Evolutionary conservation across 73 alveolate species (phyloP).

Genomic region (Stentor coeruleus): DNA sequence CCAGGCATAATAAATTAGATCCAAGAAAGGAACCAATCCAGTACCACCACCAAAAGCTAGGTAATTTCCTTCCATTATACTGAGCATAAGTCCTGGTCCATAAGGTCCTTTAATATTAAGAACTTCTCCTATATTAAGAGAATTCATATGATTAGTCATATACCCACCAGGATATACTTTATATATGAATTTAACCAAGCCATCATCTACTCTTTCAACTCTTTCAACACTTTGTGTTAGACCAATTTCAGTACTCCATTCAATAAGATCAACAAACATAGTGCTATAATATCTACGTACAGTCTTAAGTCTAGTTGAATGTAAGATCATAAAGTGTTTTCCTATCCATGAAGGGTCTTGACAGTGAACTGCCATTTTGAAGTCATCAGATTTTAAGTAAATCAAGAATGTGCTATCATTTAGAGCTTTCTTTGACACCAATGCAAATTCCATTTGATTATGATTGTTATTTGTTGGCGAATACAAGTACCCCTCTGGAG

Average conservation of each 20-base stretch:
- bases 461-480: no score
- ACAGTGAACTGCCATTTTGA: background rate
- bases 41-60: constrained; percentile 21
- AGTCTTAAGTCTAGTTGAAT: background rate
- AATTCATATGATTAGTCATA: background rate
- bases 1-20: background rate
- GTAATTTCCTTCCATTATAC: background rate
- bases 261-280: background rate
- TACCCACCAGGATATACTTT: constrained; percentile 6
- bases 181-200: background rate
- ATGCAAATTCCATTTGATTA: background rate
- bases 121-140: background rate
- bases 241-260: background rate
- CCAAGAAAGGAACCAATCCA: constrained; percentile 14
- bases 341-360: background rate
- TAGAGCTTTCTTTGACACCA: background rate
- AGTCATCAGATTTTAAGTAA: background rate
- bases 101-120: background rate
- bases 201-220: background rate
- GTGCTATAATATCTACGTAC: background rate
- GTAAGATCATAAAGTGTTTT: background rate
- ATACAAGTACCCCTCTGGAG: background rate
- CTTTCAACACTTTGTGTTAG: background rate
- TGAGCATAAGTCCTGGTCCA: constrained; percentile 14
- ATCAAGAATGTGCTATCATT: background rate